Evolutionary conservation across 169 alveolate species (phyloP).

Genomic region (Ichthyophthirius multifiliis): DNA sequence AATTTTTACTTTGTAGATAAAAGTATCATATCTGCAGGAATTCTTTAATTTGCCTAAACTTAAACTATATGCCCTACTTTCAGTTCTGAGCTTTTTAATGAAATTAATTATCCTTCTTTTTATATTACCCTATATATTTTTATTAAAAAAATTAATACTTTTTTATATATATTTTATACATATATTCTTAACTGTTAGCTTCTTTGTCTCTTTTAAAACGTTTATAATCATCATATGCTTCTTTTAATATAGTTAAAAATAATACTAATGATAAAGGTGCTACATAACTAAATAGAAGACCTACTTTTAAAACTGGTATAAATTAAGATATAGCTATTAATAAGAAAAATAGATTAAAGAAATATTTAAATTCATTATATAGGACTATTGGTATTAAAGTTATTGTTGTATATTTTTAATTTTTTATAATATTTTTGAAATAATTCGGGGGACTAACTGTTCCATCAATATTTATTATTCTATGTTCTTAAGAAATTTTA

Average conservation of each 20-base stretch:
- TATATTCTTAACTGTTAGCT: constrained; percentile 43
- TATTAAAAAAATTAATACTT: neutral
- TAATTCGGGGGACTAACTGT: constrained; percentile 6
- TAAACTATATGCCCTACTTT: constrained; percentile 57
- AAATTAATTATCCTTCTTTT: neutral
- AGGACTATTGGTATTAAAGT: constrained; percentile 66
- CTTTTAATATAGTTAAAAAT: constrained; percentile 60
- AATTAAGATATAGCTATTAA: constrained; percentile 61
- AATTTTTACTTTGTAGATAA: constrained; percentile 31
- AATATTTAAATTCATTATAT: constrained; percentile 63
- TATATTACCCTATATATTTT: neutral
- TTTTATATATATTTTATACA: neutral
- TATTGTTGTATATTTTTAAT: constrained; percentile 56
- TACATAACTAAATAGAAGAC: constrained; percentile 64
- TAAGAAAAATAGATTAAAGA: constrained; percentile 68
- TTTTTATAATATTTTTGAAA: constrained; percentile 51
- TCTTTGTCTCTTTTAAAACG: constrained; percentile 53
- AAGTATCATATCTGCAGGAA: constrained; percentile 63
- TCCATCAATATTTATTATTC: constrained; percentile 15
- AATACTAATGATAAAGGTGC: constrained; percentile 68
- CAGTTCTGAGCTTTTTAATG: constrained; percentile 29
- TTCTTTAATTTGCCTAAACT: constrained; percentile 43
- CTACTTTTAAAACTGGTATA: constrained; percentile 60
- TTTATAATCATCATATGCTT: constrained; percentile 61
- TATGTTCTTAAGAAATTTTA: no score